Base-by-base conservation (phyloP, 2,329 filamentous ascomycete species). In the Trichoderma sp. region DNA sequence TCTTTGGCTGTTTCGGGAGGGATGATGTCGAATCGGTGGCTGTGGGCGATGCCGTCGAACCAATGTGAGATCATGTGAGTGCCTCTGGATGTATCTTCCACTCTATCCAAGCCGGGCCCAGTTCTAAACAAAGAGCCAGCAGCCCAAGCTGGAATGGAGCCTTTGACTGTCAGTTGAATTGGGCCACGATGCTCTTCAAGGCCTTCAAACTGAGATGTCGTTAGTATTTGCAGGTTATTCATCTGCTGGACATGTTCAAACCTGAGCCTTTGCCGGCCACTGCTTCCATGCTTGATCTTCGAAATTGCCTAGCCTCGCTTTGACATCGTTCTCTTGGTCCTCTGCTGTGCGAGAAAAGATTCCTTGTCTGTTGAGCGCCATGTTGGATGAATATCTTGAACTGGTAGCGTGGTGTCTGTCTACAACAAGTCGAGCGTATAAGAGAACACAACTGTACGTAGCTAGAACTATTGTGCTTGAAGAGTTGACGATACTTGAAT, bases 21-120 rank as follows among this genome's bases (percentile, higher is more conserved):
- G 3, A 87, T 74, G 37, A 95, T 90, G 68, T 92, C 85, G 76
- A 95, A 95, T 32, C 87, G 88, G 79, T 95, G 91, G 1, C 88
- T 83, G 67, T 91, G 87, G 3, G 88, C 86, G 69, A 93, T 88
- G 6, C 91, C 91, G 76, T 96, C 93, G 73, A 96, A 96, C 92
- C 92, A 96, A 77, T 96, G 92, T 1, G 84, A 86, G 14, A 90
- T 83, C 37, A 83, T 81, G 74, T 89, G 89, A 0, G 83, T 86
- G n/a, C 88, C 87, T 4, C 83, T 82, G 2, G 86, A 79, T 0
- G 87, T 88, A 54, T 80, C 77, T n/a, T 89, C 82, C 3, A 93
- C 79, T 46, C 85, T 85, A 76, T 86, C 87, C 32, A 86, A 84
- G 1, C 91, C 91, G 0, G 91, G 91, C 0, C 93, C 92, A 0